These are phyloP conservation scores for Moricandia arvensis DNA, from an alignment of 345 rosid species.

Conservation along the genomic window DNA sequence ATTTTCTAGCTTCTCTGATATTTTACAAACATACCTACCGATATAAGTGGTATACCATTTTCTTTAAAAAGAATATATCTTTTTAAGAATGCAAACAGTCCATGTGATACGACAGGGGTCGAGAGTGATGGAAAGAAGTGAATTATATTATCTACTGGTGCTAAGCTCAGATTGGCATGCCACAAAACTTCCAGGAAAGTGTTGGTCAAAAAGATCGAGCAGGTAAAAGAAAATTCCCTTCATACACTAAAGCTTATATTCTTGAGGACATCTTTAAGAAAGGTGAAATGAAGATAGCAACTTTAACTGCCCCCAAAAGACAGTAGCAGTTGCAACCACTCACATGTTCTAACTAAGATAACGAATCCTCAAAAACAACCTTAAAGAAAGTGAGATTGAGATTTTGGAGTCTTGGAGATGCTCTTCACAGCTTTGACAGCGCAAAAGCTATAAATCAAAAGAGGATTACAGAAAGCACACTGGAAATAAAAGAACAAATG, in stretches of 20 bases:
- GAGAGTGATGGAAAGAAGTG: background rate
- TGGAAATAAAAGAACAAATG: too few relatives aligned
- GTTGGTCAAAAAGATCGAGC: slow-evolving; percentile 2
- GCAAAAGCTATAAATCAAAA: slow-evolving; percentile 10
- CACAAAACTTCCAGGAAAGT: background rate
- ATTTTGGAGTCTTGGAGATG: background rate
- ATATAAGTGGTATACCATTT: background rate
- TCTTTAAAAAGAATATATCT: background rate
- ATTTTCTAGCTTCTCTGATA: too few relatives aligned
- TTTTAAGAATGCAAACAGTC: background rate
- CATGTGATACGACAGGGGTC: too few relatives aligned
- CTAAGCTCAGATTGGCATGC: background rate
- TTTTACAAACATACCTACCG: background rate
- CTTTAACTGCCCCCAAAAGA: slow-evolving; percentile 35
- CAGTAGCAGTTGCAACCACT: slow-evolving; percentile 48
- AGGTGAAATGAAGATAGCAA: slow-evolving; percentile 17
- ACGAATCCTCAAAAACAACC: slow-evolving; percentile 2
- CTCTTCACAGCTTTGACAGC: slow-evolving; percentile 7
- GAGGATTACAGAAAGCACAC: too few relatives aligned
- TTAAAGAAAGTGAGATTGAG: slow-evolving; percentile 10
- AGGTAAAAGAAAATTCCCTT: slow-evolving; percentile 1
- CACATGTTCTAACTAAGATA: slow-evolving; percentile 33
- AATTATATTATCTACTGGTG: slow-evolving; percentile 11
- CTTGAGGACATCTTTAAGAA: slow-evolving; percentile 21
- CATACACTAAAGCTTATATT: slow-evolving; percentile 10